These are phyloP conservation scores for Solanum hybrid DNA, from an alignment of 305 asterid species.

Conservation along the genomic window DNA sequence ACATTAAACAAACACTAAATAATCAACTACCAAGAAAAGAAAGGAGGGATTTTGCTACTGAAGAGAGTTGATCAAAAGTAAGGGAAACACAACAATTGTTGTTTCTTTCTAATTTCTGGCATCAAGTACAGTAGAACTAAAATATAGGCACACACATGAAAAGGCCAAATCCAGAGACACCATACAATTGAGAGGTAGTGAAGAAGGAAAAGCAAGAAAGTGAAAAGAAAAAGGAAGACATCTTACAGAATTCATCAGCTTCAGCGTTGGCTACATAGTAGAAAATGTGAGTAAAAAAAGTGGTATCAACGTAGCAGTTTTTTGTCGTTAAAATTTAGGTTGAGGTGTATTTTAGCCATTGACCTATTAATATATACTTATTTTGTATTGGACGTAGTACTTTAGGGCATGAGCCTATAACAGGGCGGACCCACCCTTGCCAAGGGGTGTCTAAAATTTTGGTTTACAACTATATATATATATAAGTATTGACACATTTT, in stretches of 20 bases:
- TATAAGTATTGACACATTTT: no score
- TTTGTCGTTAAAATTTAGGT: not conserved
- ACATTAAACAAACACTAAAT: not conserved
- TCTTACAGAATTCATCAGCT: not conserved
- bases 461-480: no score
- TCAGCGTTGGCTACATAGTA: not conserved
- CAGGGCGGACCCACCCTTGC: no score
- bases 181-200: not conserved
- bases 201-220: not conserved
- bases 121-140: not conserved
- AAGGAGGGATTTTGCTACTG: not conserved
- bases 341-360: not conserved
- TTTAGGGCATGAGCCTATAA: no score
- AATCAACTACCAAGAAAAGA: not conserved
- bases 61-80: not conserved
- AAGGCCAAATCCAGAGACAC: not conserved
- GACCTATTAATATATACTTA: no score
- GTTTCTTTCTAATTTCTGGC: not conserved
- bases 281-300: not conserved
- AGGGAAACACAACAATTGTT: not conserved
- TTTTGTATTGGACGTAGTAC: no score
- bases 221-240: not conserved
- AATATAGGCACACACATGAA: not conserved
- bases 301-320: not conserved
- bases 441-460: no score